Base-by-base conservation (phyloP, 2,329 filamentous ascomycete genomes). In the Metarhizium album region DNA sequence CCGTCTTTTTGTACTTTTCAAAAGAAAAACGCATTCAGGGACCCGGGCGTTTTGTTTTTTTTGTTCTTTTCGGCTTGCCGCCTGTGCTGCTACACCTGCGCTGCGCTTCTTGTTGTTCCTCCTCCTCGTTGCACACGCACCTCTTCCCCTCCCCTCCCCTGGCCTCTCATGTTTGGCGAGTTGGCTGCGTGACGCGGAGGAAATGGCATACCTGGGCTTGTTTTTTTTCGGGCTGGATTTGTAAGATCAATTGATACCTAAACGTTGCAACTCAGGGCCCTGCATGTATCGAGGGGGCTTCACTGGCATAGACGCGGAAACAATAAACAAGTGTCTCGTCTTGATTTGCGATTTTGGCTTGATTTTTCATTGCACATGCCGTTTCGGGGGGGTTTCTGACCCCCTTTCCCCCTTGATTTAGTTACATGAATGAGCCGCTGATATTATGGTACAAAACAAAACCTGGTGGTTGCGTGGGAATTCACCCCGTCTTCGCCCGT, bases 221-320 rank as follows among this genome's bases (percentile, higher is more conserved):
- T 16, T 9, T 31, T 43, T 22, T 49, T 42, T 42, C 37, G 46
- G 45, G 37, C 46, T 48, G 46, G 42, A 33, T 16, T 35, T 61
- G 59, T 62, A 61, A 52, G 55, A 59, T n/a, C n/a, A n/a, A n/a
- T n/a, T n/a, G n/a, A n/a, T 62, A 60, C 56, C 56, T 59, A 54
- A 53, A 42, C 14, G 33, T 35, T 31, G 6, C 40, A 24, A 43
- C 24, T 40, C 3, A 29, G 27, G 27, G 27, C 54, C 58, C 47
- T 8, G 20, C 40, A 20, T 40, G 42, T 43, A 38, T 20, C 45
- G n/a, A n/a, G n/a, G n/a, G n/a, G n/a, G n/a, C 55, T 55, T 51
- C 55, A 52, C 54, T 42, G 42, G 22, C 40, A 43, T 43, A 43
- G 40, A 24, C n/a, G n/a, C 20, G 16, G 18, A 40, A 40, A 16